Percentiles rank a stretch among this genome's conserved stretches.
Evolutionary conservation across 2,329 filamentous ascomycete genomes (phyloP).

Genomic region (Myriosclerotinia scirpicola): DNA sequence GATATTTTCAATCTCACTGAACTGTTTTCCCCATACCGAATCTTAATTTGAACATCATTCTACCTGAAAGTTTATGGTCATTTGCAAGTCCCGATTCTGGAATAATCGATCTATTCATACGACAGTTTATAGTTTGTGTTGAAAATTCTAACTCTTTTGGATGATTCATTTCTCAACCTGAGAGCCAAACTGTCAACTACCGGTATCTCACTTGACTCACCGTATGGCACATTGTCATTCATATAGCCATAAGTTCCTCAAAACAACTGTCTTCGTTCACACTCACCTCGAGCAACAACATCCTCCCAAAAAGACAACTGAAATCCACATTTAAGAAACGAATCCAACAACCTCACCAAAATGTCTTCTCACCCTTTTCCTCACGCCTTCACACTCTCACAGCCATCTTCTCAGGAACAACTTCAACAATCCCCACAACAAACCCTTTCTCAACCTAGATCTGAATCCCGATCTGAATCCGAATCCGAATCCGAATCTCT

Average conservation of each 20-base stretch:
- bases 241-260: not conserved
- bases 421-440: not conserved
- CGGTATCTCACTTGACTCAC: not conserved
- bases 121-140: not conserved
- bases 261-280: not conserved
- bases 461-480: not conserved
- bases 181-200: not conserved
- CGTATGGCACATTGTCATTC: not conserved
- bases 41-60: not conserved
- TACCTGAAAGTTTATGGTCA: conserved; percentile 13
- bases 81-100: not conserved
- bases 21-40: not conserved
- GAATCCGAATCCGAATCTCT: not conserved
- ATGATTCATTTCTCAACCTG: not conserved
- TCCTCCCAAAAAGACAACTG: not conserved
- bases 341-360: not conserved
- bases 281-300: not conserved
- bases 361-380: not conserved
- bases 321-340: not conserved
- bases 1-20: not conserved
- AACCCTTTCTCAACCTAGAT: not conserved
- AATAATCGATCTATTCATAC: not conserved
- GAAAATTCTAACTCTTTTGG: not conserved
- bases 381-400: not conserved
- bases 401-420: not conserved